These are phyloP conservation scores for Russula vinacea DNA, from an alignment of 768 basidiomycete species.

Conservation along the genomic window DNA sequence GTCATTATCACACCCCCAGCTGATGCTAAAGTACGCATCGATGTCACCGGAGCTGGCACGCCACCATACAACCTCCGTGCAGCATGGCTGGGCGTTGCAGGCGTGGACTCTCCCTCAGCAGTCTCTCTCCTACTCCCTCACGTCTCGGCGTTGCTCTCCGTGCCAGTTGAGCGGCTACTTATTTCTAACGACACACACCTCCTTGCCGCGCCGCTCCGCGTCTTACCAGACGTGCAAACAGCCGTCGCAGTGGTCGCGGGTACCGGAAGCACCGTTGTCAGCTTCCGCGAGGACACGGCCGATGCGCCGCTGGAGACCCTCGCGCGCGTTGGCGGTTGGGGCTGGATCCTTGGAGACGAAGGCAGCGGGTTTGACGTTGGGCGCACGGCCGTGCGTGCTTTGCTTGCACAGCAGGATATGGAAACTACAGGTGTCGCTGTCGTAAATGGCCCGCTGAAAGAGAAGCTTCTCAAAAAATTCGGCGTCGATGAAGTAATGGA, in stretches of 20 bases:
- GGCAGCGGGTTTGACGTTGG: constrained; percentile 82
- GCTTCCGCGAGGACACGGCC: constrained; percentile 46
- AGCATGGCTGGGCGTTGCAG: constrained; percentile 83
- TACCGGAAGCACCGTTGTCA: constrained; percentile 75
- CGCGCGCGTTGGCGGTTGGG: constrained; percentile 21
- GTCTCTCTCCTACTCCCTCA: constrained; percentile 52
- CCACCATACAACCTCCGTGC: constrained; percentile 50
- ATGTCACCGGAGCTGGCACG: constrained; percentile 2
- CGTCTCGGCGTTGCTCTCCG: constrained; percentile 54
- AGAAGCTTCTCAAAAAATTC: constrained; percentile 53
- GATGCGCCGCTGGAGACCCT: constrained; percentile 17
- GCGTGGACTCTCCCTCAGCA: constrained; percentile 70
- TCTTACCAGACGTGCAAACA: constrained; percentile 54
- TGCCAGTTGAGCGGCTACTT: constrained; percentile 52
- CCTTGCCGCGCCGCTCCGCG: constrained; percentile 71
- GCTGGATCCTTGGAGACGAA: constrained; percentile 40
- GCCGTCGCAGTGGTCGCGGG: constrained; percentile 77
- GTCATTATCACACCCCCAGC: constrained; percentile 19
- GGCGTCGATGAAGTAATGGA: constrained; percentile 57
- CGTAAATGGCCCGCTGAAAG: constrained; percentile 39
- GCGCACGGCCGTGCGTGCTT: constrained; percentile 66
- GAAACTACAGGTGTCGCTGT: constrained; percentile 36
- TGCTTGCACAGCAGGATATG: constrained; percentile 55
- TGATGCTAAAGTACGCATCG: constrained; percentile 3
- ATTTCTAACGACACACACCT: constrained; percentile 84